phyloP scores from a whole-genome alignment of 495 filamentous ascomycete genomes.

The Hyphodiscus hymeniophilus region DNA sequence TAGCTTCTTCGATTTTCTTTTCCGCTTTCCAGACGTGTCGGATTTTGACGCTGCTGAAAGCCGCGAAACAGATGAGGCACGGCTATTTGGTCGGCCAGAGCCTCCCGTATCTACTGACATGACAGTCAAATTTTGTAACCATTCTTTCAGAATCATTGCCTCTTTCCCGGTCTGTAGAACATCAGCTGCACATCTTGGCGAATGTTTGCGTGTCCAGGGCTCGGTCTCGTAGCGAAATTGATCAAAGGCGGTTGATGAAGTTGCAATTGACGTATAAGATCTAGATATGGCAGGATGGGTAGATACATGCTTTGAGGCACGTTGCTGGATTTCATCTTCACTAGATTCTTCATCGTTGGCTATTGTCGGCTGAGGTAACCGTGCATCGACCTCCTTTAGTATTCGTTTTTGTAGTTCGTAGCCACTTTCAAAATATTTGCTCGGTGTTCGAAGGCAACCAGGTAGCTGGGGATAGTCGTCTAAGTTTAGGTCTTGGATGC shows the following conservation, averaged over 20 bases:
- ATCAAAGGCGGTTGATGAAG: conserved; percentile 72
- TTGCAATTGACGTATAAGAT: conserved; percentile 50
- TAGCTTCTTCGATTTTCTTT: conserved; percentile 63
- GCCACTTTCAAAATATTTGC: conserved; percentile 41
- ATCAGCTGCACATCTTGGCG: conserved; percentile 57
- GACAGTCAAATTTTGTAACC: conserved; percentile 71
- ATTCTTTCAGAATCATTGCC: conserved; percentile 64
- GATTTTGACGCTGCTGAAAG: conserved; percentile 27
- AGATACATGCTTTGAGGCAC: conserved; percentile 2
- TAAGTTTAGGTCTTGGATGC: conserved; percentile 25
- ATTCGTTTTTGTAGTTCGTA: conserved; percentile 35
- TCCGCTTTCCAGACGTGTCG: conserved; percentile 40
- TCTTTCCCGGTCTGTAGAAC: conserved; percentile 74
- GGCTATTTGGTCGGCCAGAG: conserved; percentile 19
- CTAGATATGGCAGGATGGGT: conserved; percentile 51
- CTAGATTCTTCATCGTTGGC: conserved; percentile 6
- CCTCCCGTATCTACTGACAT: conserved; percentile 60
- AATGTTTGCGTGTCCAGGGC: conserved; percentile 82
- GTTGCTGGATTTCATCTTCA: conserved; percentile 10
- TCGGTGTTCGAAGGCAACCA: conserved; percentile 36
- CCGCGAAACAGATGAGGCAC: conserved; percentile 3
- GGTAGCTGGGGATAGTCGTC: conserved; percentile 32
- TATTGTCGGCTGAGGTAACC: background rate
- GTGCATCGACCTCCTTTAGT: conserved; percentile 16
- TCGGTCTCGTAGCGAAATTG: conserved; percentile 60